These are phyloP conservation scores for Coemansia sp. DNA, from an alignment of 192 early-diverging fungal species.

Conservation along the genomic window DNA sequence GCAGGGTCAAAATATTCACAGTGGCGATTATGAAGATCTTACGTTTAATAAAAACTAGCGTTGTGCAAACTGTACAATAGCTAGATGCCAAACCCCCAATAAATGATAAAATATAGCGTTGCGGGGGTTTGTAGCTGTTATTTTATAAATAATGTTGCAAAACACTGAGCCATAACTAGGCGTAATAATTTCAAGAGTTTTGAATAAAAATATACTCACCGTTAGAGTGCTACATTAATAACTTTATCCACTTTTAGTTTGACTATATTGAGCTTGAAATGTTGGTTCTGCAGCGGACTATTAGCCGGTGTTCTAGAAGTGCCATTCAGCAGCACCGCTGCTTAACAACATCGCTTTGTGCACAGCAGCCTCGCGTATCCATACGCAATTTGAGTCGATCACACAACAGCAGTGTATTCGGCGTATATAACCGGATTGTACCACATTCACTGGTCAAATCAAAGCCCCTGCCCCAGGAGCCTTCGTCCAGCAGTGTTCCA, in stretches of 20 bases:
- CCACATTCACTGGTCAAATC: slow-evolving; percentile 18
- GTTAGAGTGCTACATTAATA: neutral
- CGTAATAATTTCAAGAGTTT: neutral
- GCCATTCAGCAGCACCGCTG: neutral
- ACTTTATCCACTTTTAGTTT: neutral
- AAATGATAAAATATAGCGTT: neutral
- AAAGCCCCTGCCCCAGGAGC: slow-evolving; percentile 32
- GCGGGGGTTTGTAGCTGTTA: neutral
- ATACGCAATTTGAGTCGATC: neutral
- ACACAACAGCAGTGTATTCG: slow-evolving; percentile 13
- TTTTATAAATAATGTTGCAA: neutral
- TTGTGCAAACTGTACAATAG: neutral
- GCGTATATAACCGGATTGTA: slow-evolving; percentile 29
- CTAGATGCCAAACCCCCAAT: neutral
- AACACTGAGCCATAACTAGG: neutral
- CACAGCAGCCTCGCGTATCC: neutral
- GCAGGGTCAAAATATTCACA: neutral
- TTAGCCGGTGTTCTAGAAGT: neutral
- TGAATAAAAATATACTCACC: neutral
- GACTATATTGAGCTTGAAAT: neutral
- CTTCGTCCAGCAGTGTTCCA: slow-evolving; percentile 35
- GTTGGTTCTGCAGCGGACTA: neutral
- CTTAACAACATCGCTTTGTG: neutral
- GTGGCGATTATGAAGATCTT: neutral
- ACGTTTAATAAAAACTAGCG: neutral